Base-by-base conservation (phyloP, 2,329 filamentous ascomycete species). In the Stagonosporopsis chrysanthemi region DNA sequence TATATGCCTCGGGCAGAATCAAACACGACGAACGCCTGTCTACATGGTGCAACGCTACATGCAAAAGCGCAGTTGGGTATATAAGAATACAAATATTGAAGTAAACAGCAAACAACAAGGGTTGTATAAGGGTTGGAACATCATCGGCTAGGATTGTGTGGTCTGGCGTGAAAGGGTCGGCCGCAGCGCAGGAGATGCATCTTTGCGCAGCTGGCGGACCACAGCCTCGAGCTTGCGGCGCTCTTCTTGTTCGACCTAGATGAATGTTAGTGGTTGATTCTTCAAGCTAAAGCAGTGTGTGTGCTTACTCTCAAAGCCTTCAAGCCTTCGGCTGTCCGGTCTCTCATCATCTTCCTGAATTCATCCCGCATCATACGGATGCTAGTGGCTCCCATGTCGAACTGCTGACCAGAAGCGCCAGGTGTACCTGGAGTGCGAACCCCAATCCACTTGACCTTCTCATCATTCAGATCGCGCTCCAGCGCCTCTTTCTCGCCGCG, bases 301-400 rank as follows among this genome's bases (percentile, higher is more conserved):
- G 79, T 44, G 80, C 85, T 78, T 75, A 90, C 88, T 79, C 85
- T 86, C 54, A 91, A 71, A 58, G 83, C 79, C 76, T 84, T 88
- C 67, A 86, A 78, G 60, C 84, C 87, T 73, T 91, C 89, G 1
- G 82, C 81, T 60, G 88, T 84, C 44, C 86, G 86, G 69, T 91
- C 88, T 62, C 87, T 83, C 88, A 91, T 90, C 88, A 91, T 91
- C 79, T 89, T 90, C 80, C 90, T 90, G 72, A 91, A 91, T 73
- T 91, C 89, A 61, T 87, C 88, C 75, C 87, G 87, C 69, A 91
- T 70, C 38, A 90, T 87, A 76, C 85, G 85, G 23, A 86, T 88
- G 65, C 87, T 90, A 11, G 87, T 90, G 9, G 81, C 84, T 62
- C 88, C 86, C 56, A 77, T 74, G 41, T 68, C 68, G 8, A 61